Percentiles rank a stretch among this genome's conserved stretches.
phyloP scores from a whole-genome alignment of 768 basidiomycete species.

The Hydnum rufescens region DNA sequence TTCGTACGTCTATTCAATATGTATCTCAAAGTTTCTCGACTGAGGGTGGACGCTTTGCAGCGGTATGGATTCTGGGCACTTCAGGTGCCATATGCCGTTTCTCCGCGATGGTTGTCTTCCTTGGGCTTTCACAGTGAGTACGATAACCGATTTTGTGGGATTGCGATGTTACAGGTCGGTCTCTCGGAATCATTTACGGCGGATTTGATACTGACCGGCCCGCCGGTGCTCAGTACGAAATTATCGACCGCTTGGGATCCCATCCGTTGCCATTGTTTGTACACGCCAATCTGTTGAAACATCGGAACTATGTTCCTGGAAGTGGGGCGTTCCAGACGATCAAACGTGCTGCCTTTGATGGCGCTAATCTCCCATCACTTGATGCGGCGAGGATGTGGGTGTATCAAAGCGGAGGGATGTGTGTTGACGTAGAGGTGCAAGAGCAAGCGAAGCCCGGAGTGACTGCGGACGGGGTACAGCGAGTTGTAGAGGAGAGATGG shows the following conservation, averaged over 20 bases:
- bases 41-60: not conserved
- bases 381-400: not conserved
- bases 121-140: not conserved
- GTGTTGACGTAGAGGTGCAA: not conserved
- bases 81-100: not conserved
- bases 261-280: slow-evolving; percentile 1
- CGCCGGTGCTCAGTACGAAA: not conserved
- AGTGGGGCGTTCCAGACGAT: not conserved
- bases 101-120: not conserved
- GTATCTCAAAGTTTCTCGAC: not conserved
- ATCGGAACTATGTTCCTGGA: not conserved
- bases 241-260: not conserved
- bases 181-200: not conserved
- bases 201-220: not conserved
- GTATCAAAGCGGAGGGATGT: not conserved
- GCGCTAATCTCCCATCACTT: not conserved
- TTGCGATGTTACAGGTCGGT: not conserved
- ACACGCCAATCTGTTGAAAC: slow-evolving; percentile 2
- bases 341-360: not conserved
- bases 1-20: not conserved
- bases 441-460: not conserved
- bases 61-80: slow-evolving; percentile 3
- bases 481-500: not conserved
- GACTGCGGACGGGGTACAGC: not conserved
- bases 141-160: slow-evolving; percentile 1